Base-by-base conservation (phyloP, 2,329 filamentous ascomycete species). In the Aspergillus hortae region DNA sequence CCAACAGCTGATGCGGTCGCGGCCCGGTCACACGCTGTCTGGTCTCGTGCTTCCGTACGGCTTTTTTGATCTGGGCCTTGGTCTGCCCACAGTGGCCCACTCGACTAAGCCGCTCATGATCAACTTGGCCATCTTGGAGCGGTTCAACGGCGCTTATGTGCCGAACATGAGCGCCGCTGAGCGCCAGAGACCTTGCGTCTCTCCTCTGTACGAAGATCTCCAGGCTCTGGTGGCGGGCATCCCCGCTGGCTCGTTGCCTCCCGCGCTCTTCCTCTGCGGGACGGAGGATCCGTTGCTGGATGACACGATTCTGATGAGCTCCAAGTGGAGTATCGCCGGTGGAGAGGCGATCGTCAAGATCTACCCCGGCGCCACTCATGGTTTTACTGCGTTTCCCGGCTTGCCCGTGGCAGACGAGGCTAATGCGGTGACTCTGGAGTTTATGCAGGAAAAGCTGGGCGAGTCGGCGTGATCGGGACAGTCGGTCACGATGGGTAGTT, bases 231-330 rank as follows among this genome's bases (percentile, higher is more conserved):
- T 43, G 51, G 40, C 52, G 33, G 33, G 7, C 12, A 11, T 5
- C 5, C 12, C 33, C 33, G 33, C 12, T 2, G 33, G 12, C 5
- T 14, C 33, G 12, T 11, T 36, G 12, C 33, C 52, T n/a, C 52
- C 52, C 0, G 52, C 52, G 17, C 15, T 84, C 17, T 84, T 83
- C 56, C 71, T 76, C 1, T 79, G 76, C 52, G 80, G 81, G 0
- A 83, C 79, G 4, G 73, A 78, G 52, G 81, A 84, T 63, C 72
- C 73, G 5, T 56, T 84, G 53, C 59, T 84, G 0, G 77, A 80
- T 57, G 78, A 80, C 56, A 79, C 71, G 14, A 62, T 80, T 19
- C 63, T 79, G 44, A 83, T 84, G 80, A 70, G 71, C 4, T 66
- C 71, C 2, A 82, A 81, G 66, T 84, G 80, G 81, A 61, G 65